A percentile compares a stretch with the other conserved stretches of the same genome.
Conservation (phyloP, 257 asterid species). For the Solanum corneliomulleri region DNA sequence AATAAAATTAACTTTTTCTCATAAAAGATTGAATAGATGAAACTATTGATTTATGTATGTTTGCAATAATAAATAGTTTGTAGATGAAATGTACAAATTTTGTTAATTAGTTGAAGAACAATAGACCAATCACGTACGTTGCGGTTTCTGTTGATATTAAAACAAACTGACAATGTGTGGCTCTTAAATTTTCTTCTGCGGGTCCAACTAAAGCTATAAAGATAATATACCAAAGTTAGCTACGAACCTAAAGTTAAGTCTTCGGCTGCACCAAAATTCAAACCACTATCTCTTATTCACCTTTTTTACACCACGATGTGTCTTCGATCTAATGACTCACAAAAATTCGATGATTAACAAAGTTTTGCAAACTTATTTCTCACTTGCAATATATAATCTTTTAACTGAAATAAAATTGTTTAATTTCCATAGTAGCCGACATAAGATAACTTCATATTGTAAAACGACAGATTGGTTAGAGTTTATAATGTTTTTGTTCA, state of each 20-base stretch:
- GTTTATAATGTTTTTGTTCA: background rate
- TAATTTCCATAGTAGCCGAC: background rate
- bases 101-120: background rate
- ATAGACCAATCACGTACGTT: constrained; percentile 1
- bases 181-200: constrained; percentile 7
- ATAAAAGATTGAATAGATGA: background rate
- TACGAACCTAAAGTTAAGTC: background rate
- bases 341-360: background rate
- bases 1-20: background rate
- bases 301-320: background rate
- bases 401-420: background rate
- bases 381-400: background rate
- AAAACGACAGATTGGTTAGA: background rate
- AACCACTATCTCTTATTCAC: background rate
- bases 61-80: background rate
- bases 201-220: constrained; percentile 16
- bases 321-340: background rate
- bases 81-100: background rate
- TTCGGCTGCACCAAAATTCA: background rate
- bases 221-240: constrained; percentile 6
- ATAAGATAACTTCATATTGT: background rate
- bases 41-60: background rate
- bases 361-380: background rate
- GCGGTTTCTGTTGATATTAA: background rate
- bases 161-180: constrained; percentile 15